These are phyloP conservation scores for Aspergillus ellipticus DNA, from an alignment of 495 filamentous ascomycete genomes.

Conservation along the genomic window DNA sequence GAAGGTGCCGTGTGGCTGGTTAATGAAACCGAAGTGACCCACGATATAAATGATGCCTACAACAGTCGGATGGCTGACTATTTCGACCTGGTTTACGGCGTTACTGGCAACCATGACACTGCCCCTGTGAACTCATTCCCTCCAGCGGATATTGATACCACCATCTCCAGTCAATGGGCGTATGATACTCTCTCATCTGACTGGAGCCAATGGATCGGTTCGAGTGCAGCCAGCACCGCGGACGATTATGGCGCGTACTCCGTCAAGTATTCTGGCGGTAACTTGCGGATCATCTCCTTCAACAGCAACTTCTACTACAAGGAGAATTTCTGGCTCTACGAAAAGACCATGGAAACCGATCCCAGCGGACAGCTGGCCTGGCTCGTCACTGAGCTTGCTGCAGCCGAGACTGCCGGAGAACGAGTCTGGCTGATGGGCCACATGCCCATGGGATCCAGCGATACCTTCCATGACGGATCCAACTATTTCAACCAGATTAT, in stretches of 20 bases:
- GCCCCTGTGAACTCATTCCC: slow-evolving; percentile 49
- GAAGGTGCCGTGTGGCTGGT: slow-evolving; percentile 1
- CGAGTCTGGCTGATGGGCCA: slow-evolving; percentile 56
- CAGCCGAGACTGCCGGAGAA: slow-evolving; percentile 48
- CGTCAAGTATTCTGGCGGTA: slow-evolving; percentile 42
- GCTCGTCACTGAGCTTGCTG: slow-evolving; percentile 49
- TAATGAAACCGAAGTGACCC: neutral
- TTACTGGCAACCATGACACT: slow-evolving; percentile 51
- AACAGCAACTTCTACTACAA: slow-evolving; percentile 51
- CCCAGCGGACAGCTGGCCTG: slow-evolving; percentile 48
- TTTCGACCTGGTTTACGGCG: slow-evolving; percentile 1
- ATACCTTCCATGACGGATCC: slow-evolving; percentile 31
- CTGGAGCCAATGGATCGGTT: slow-evolving; percentile 51
- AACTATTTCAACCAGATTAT: slow-evolving; percentile 56
- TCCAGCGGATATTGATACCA: slow-evolving; percentile 48
- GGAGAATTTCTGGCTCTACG: slow-evolving; percentile 42
- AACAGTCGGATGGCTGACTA: neutral
- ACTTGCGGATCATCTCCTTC: slow-evolving; percentile 46
- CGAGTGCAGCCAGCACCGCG: slow-evolving; percentile 37
- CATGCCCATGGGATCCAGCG: slow-evolving; percentile 44
- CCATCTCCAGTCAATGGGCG: slow-evolving; percentile 55
- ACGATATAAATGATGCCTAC: neutral
- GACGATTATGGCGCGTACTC: slow-evolving; percentile 52
- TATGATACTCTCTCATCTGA: slow-evolving; percentile 49
- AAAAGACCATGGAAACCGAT: slow-evolving; percentile 48